These are phyloP conservation scores for Anastatica hierochuntica DNA, from an alignment of 345 rosid genomes.

Conservation along the genomic window DNA sequence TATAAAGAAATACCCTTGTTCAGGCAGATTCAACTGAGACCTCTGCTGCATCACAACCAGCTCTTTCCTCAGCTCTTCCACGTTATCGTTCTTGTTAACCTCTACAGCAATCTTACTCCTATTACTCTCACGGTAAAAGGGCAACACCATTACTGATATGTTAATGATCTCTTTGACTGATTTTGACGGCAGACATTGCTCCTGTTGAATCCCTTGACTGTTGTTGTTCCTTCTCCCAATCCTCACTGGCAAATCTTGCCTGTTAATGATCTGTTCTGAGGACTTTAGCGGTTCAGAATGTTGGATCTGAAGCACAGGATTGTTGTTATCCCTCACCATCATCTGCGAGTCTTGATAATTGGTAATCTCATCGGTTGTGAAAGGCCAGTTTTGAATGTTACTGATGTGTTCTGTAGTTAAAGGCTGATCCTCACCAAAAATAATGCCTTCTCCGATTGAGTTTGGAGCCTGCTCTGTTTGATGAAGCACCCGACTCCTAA, in stretches of 20 bases:
- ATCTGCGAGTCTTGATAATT: not conserved
- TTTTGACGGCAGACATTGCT: not conserved
- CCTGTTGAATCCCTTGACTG: conserved; percentile 14
- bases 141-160: conserved; percentile 42
- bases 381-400: not conserved
- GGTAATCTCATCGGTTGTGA: not conserved
- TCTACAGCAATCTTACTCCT: conserved; percentile 44
- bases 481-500: too few relatives aligned
- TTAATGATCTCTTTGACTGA: conserved; percentile 29
- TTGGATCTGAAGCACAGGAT: too few relatives aligned
- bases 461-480: too few relatives aligned
- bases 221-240: too few relatives aligned
- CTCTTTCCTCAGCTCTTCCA: conserved; percentile 53
- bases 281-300: not conserved
- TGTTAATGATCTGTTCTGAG: conserved; percentile 23
- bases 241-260: too few relatives aligned
- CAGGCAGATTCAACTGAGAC: conserved; percentile 37
- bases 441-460: too few relatives aligned
- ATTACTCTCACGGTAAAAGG: conserved; percentile 25
- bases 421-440: not conserved
- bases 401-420: conserved; percentile 14
- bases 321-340: not conserved
- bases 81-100: conserved; percentile 41
- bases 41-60: conserved; percentile 43
- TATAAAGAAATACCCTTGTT: conserved; percentile 50